These are phyloP conservation scores for Naganishia liquefaciens DNA, from an alignment of 1,284 basidiomycete species.

Conservation along the genomic window DNA sequence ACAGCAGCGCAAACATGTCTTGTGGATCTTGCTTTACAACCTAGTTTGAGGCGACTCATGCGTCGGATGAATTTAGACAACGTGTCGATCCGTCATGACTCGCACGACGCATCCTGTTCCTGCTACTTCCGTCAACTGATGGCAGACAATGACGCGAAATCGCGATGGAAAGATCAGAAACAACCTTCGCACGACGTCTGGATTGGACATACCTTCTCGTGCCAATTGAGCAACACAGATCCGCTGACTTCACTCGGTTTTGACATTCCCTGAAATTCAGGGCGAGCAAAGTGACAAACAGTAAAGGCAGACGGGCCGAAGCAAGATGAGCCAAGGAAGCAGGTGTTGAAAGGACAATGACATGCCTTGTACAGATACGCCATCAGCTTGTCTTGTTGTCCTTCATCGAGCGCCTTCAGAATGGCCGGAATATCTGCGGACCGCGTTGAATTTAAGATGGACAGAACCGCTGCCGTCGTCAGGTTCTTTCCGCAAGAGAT, in stretches of 20 bases:
- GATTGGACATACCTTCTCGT: constrained; percentile 73
- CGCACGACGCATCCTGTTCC: constrained; percentile 96
- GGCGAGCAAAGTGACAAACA: neutral
- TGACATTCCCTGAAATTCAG: constrained; percentile 66
- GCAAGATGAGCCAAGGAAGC: too few relatives aligned
- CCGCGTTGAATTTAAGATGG: constrained; percentile 93
- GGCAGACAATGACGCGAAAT: neutral
- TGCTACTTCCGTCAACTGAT: constrained; percentile 86
- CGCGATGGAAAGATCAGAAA: neutral
- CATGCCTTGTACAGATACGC: constrained; percentile 89
- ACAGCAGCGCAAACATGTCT: too few relatives aligned
- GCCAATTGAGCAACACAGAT: constrained; percentile 89
- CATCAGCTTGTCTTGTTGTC: constrained; percentile 91
- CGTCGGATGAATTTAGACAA: constrained; percentile 61
- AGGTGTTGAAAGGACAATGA: neutral
- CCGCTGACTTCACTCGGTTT: constrained; percentile 79
- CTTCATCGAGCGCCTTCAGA: constrained; percentile 71
- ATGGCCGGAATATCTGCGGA: constrained; percentile 79
- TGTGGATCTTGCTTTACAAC: constrained; percentile 8
- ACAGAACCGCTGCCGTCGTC: constrained; percentile 80
- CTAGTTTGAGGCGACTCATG: neutral
- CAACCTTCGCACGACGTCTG: neutral
- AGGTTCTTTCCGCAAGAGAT: constrained; percentile 59
- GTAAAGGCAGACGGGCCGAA: too few relatives aligned
- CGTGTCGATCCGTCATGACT: constrained; percentile 91